Percentiles rank a stretch among this genome's conserved stretches.
Evolutionary conservation across 78 protist genomes (phyloP).

Genomic region (Pelomyxa schiedti): DNA sequence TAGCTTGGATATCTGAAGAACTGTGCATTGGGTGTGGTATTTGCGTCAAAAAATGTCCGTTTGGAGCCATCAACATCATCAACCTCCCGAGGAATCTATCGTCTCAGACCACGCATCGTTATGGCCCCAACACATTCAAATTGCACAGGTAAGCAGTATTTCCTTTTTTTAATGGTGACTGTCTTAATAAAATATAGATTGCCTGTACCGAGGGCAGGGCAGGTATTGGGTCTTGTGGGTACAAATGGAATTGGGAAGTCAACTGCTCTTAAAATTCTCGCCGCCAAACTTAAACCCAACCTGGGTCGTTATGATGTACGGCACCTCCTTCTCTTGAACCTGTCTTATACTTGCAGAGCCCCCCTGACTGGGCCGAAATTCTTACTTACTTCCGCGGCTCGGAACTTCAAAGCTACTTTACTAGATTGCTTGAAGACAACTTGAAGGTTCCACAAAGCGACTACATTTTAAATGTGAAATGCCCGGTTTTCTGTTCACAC

Average conservation of each 20-base stretch:
- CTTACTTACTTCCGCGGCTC: constrained; percentile 93
- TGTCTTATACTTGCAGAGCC: constrained; percentile 5
- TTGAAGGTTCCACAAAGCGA: constrained; percentile 26
- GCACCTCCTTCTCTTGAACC: too few species aligned
- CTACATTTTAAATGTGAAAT: constrained; percentile 2
- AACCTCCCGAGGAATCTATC: constrained; percentile 92
- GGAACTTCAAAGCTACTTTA: constrained; percentile 96
- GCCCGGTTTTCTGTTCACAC: not conserved
- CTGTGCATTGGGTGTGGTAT: constrained; percentile 99
- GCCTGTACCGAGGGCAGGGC: constrained; percentile 97
- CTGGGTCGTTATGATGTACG: constrained; percentile 80
- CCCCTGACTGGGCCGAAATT: constrained; percentile 97
- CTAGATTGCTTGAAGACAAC: constrained; percentile 84
- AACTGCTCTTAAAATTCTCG: constrained; percentile 96
- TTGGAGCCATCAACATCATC: constrained; percentile 96
- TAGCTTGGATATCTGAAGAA: constrained; percentile 86
- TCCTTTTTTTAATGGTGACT: not conserved
- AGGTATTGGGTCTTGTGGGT: constrained; percentile 98
- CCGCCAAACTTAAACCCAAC: constrained; percentile 96
- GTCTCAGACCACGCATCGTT: constrained; percentile 90
- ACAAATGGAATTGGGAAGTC: constrained; percentile 99
- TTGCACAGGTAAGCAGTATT: constrained; percentile 64
- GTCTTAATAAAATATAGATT: constrained; percentile 27
- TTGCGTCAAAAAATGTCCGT: constrained; percentile 98
- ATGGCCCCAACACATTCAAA: constrained; percentile 97